Base-by-base conservation (phyloP, 495 filamentous ascomycete species). In the Penicillium antarcticum region DNA sequence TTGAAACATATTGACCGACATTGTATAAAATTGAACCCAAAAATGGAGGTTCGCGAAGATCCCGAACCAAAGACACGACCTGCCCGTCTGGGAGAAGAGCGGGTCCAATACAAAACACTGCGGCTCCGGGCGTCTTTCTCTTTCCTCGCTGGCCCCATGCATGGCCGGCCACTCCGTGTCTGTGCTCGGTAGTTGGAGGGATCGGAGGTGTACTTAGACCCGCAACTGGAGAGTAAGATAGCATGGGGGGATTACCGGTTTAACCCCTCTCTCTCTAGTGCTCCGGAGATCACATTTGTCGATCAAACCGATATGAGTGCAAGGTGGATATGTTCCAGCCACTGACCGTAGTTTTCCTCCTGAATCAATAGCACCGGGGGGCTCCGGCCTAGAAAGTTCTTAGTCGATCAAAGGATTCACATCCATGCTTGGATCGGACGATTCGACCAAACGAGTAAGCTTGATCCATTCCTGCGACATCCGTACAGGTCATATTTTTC, bases 81-180 rank as follows among this genome's bases (percentile, higher is more conserved):
- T 46, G 44, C 44, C 44, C 44, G 7, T 36, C 32, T 26, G 13
- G 32, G 32, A 44, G 42, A 14, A 18, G 29, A 23, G 16, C 10
- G 17, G 38, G 44, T 11, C n/a, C 13, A 11, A 34, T 12, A 14
- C 18, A 16, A 34, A 31, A 18, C 12, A 33, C 42, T 44, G 42
- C 42, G 53, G 41, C 42, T 42, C 48, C 52, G 42, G 42, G 47
- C 19, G 29, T 44, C 24, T 48, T 50, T 40, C 46, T 46, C 46
- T 39, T 47, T 50, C 45, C 46, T 42, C 42, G 33, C 29, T 53
- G 53, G 53, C 52, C 47, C 40, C 52, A 62, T 58, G 56, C 56
- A 62, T 42, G 45, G 35, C 55, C 60, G 60, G 56, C 44, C 46
- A 21, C 53, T 42, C 56, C 53, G 53, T 56, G 55, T 62, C 59